Evolutionary conservation across 306 rosid species (phyloP).

Genomic region (Castanea sativa): DNA sequence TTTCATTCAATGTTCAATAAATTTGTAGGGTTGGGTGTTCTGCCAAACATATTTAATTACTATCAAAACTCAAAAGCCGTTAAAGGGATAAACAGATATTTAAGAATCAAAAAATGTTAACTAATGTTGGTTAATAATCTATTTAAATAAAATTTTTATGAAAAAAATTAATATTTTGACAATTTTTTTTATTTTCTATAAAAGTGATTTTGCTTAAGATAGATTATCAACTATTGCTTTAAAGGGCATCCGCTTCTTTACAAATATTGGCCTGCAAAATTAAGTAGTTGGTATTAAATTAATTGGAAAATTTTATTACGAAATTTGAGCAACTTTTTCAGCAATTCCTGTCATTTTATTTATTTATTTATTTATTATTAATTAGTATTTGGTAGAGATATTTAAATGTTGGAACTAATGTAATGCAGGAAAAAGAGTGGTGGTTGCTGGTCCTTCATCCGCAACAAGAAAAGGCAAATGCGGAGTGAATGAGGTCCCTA

Average conservation of each 20-base stretch:
- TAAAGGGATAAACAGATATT: no score
- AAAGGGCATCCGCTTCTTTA: background rate
- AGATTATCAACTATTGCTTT: no score
- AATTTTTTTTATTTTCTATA: no score
- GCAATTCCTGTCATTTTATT: background rate
- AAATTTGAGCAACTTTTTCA: background rate
- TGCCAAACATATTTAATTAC: background rate
- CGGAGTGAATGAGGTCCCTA: constrained; percentile 18
- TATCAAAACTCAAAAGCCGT: no score
- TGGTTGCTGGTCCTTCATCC: constrained; percentile 41
- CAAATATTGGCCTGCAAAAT: background rate
- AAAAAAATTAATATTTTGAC: no score
- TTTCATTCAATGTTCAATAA: background rate
- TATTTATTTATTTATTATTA: background rate
- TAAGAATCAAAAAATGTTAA: no score
- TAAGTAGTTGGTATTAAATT: background rate
- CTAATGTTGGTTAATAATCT: no score
- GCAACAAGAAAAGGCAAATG: constrained; percentile 21
- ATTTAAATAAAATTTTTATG: no score
- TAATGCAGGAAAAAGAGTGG: constrained; percentile 45
- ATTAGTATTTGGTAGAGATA: background rate
- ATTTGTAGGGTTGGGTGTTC: background rate
- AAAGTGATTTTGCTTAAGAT: no score
- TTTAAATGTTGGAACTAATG: background rate
- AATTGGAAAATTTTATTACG: background rate